phyloP scores from a whole-genome alignment of 192 early-diverging fungal genomes.

The Coemansia erecta region DNA sequence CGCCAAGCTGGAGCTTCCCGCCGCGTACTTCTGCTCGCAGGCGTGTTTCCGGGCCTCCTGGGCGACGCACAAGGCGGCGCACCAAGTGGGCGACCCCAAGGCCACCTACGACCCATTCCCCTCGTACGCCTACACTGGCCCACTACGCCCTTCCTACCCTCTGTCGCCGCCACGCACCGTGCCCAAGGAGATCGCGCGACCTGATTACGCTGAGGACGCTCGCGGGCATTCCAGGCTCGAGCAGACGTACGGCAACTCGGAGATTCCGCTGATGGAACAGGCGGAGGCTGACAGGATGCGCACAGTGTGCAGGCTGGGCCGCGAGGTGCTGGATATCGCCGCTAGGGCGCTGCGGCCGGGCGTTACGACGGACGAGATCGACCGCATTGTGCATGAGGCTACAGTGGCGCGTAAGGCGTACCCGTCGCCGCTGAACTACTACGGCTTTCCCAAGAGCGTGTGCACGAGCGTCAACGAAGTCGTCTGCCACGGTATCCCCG shows the following conservation, averaged over 20 bases:
- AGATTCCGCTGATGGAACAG: constrained; percentile 66
- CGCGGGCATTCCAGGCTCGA: constrained; percentile 75
- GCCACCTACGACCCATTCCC: constrained; percentile 62
- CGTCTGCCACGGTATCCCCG: constrained; percentile 98
- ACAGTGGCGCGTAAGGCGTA: constrained; percentile 87
- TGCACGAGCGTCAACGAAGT: constrained; percentile 92
- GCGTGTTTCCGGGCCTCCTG: constrained; percentile 74
- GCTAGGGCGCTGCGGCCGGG: constrained; percentile 76
- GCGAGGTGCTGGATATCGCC: constrained; percentile 91
- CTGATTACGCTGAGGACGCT: constrained; percentile 67
- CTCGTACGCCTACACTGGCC: constrained; percentile 62
- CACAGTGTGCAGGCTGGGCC: constrained; percentile 69
- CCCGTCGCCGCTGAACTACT: constrained; percentile 97
- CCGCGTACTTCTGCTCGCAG: constrained; percentile 79
- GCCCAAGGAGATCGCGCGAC: constrained; percentile 63
- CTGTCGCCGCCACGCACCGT: constrained; percentile 67
- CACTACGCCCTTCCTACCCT: constrained; percentile 71
- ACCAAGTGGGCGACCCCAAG: constrained; percentile 25
- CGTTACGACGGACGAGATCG: constrained; percentile 94
- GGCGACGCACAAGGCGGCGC: constrained; percentile 48
- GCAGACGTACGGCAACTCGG: constrained; percentile 62
- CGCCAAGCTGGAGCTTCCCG: constrained; percentile 61
- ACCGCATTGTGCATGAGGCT: constrained; percentile 93
- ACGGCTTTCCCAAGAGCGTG: constrained; percentile 91
- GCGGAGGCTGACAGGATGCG: constrained; percentile 82